Percentiles rank a stretch among this genome's conserved stretches.
phyloP scores from a whole-genome alignment of 2,329 filamentous ascomycete species.

The Saccharata proteae region DNA sequence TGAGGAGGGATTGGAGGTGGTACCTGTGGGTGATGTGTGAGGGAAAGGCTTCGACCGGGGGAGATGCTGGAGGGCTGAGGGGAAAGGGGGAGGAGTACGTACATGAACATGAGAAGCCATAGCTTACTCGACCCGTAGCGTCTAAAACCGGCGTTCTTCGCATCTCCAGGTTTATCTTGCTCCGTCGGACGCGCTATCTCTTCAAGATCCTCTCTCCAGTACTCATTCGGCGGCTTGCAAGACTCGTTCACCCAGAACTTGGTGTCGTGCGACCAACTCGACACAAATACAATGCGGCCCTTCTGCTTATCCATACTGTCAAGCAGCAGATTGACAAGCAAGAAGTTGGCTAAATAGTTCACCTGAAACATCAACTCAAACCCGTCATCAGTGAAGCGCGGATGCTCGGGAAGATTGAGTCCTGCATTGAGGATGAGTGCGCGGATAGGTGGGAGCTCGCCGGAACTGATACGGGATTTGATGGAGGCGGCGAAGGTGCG shows the following conservation, averaged over 20 bases:
- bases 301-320: constrained; percentile 13
- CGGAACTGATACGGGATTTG: constrained; percentile 13
- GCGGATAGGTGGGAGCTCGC: constrained; percentile 27
- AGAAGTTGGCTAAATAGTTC: constrained; percentile 14
- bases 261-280: constrained; percentile 10
- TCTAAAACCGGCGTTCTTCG: constrained; percentile 2
- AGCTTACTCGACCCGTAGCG: constrained; percentile 4
- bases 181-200: neutral
- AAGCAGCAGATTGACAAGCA: constrained; percentile 14
- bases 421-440: constrained; percentile 27
- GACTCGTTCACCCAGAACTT: too few relatives aligned
- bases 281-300: constrained; percentile 12
- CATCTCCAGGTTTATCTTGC: neutral
- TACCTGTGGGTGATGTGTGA: neutral
- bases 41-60: too few relatives aligned
- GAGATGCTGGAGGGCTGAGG: too few relatives aligned
- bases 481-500: constrained; percentile 11
- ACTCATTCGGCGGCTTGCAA: neutral
- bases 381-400: constrained; percentile 5
- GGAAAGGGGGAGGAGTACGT: neutral
- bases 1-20: neutral
- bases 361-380: constrained; percentile 12
- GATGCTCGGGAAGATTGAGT: constrained; percentile 14
- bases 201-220: constrained; percentile 1
- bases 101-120: constrained; percentile 6